These are phyloP conservation scores for Debaryomyces maramus DNA, from an alignment of 805 yeast species.

Conservation along the genomic window DNA sequence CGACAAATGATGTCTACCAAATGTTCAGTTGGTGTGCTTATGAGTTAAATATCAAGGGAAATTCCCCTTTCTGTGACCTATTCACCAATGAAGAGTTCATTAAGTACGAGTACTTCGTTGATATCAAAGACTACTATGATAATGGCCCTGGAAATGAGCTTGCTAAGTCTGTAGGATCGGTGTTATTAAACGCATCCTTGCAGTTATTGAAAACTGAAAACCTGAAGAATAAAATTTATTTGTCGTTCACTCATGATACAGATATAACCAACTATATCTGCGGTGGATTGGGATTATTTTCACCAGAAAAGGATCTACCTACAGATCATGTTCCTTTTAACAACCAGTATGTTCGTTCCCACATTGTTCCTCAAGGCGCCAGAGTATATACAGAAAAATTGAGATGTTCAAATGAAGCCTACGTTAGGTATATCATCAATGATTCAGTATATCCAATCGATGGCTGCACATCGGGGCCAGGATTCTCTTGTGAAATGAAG, in stretches of 20 bases:
- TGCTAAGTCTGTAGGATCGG: conserved; percentile 60
- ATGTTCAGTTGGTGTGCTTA: conserved; percentile 69
- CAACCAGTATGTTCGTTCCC: conserved; percentile 44
- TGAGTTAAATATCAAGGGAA: conserved; percentile 70
- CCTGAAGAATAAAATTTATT: conserved; percentile 54
- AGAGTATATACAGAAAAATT: conserved; percentile 39
- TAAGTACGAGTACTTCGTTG: conserved; percentile 59
- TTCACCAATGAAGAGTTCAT: conserved; percentile 70
- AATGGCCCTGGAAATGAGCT: conserved; percentile 64
- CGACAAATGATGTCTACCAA: conserved; percentile 49
- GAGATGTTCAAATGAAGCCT: conserved; percentile 27
- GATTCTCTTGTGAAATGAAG: conserved; percentile 41
- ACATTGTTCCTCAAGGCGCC: conserved; percentile 43
- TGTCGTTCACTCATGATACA: conserved; percentile 76
- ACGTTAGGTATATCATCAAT: conserved; percentile 40
- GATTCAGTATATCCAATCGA: conserved; percentile 41
- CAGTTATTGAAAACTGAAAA: conserved; percentile 44
- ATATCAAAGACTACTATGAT: conserved; percentile 58
- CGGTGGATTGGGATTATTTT: conserved; percentile 59
- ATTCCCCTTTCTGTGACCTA: conserved; percentile 63
- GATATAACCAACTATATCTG: conserved; percentile 60
- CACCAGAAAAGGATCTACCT: conserved; percentile 41
- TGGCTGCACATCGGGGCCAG: conserved; percentile 39
- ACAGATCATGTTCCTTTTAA: conserved; percentile 48
- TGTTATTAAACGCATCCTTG: conserved; percentile 50